Base-by-base conservation (phyloP, 2,329 filamentous ascomycete species). In the Botryotinia narcissicola region DNA sequence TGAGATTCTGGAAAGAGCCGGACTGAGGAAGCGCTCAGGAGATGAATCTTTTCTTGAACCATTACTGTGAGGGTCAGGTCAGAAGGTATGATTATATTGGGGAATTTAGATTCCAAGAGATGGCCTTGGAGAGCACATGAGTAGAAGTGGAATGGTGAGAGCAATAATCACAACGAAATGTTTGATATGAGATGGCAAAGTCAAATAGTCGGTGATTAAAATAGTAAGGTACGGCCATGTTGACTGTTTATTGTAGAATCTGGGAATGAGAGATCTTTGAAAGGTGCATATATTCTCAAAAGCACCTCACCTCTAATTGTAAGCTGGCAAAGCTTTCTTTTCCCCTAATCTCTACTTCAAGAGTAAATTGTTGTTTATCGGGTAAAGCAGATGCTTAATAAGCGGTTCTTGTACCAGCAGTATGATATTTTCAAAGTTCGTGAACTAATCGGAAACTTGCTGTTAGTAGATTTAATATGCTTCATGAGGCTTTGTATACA, bases 271-370 rank as follows among this genome's bases (percentile, higher is more conserved):
- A 6, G 1, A 51, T 51, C 22, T n/a, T 51, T 14, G 0, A 10
- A 51, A 48, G 3, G 8, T 25, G 4, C 10, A 48, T 48, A 0
- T 10, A 25, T 10, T 48, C 20, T 46, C 1, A 51, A 25, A 48
- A 25, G 22, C 3, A 51, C 4, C 20, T 25, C 3, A 10, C 25
- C 12, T 25, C 22, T 25, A 10, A 51, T 4, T 10, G 10, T n/a
- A 0, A 14, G 48, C 48, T 51, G 12, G 25, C 9, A 12, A 25
- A 14, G 48, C 48, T n/a, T n/a, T 25, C 25, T 4, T n/a, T n/a
- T 14, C 12, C 48, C 4, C 4, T 1, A 0, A n/a, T 1, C 5
- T 1, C 48, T n/a, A 46, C 0, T n/a, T 51, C 9, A 0, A 46
- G 3, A 22, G 20, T 4, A 22, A 0, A 9, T 51, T 14, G 25